Evolutionary conservation across 176 grass and related monocot species (phyloP).

Genomic region (Aegilops speltoides): DNA sequence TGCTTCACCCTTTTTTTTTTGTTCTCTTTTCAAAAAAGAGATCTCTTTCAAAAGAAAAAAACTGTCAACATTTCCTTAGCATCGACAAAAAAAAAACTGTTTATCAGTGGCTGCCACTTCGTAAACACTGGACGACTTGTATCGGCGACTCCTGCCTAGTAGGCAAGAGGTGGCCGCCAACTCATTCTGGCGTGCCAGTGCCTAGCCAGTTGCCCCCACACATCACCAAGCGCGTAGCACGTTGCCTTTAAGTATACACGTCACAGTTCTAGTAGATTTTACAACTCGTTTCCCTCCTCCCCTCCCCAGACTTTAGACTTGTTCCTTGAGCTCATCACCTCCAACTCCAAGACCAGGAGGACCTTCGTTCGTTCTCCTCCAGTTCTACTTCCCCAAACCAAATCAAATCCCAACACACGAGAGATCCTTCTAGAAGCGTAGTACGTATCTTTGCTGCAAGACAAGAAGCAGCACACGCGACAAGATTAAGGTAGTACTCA

Average conservation of each 20-base stretch:
- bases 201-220: constrained; percentile 11
- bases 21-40: neutral
- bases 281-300: neutral
- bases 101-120: neutral
- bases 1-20: neutral
- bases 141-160: neutral
- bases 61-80: neutral
- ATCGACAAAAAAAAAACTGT: neutral
- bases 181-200: constrained; percentile 17
- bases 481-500: neutral
- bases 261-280: neutral
- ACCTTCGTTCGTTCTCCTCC: neutral
- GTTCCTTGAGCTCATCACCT: neutral
- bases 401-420: neutral
- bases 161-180: neutral
- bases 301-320: neutral
- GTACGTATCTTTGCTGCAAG: neutral
- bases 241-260: constrained; percentile 32
- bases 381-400: neutral
- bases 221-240: neutral
- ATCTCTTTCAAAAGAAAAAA: neutral
- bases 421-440: neutral
- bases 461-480: constrained; percentile 7
- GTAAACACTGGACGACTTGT: neutral
- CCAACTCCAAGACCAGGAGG: neutral